Percentiles rank a stretch among this genome's conserved stretches.
Conservation (phyloP, 352 stramenopile genomes). For the Phytophthora sansomeana region DNA sequence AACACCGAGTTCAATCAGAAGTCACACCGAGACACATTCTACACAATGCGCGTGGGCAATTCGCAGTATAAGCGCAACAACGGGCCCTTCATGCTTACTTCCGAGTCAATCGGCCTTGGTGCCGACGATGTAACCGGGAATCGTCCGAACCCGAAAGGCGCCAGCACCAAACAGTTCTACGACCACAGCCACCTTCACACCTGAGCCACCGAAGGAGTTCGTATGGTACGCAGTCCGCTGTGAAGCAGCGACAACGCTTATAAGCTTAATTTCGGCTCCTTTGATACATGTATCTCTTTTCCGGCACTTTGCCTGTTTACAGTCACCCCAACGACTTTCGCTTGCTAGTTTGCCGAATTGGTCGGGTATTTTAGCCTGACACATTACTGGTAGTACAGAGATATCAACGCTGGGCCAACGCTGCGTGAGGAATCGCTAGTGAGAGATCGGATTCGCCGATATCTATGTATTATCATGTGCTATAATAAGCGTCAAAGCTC, state of each 20-base stretch:
- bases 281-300: too few relatives aligned
- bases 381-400: too few relatives aligned
- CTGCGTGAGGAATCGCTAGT: too few relatives aligned
- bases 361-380: too few relatives aligned
- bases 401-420: too few relatives aligned
- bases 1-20: slow-evolving; percentile 88
- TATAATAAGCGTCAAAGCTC: too few relatives aligned
- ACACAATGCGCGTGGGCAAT: slow-evolving; percentile 81
- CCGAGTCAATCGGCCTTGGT: slow-evolving; percentile 68
- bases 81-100: slow-evolving; percentile 82
- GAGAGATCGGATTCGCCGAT: too few relatives aligned
- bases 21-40: slow-evolving; percentile 84
- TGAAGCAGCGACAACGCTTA: neutral
- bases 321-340: too few relatives aligned
- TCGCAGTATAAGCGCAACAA: slow-evolving; percentile 85
- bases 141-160: slow-evolving; percentile 69
- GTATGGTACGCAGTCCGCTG: neutral
- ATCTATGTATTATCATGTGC: too few relatives aligned
- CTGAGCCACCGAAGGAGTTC: slow-evolving; percentile 9
- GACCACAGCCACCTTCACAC: slow-evolving; percentile 81
- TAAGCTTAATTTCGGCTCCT: too few relatives aligned
- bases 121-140: slow-evolving; percentile 72
- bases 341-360: too few relatives aligned
- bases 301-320: too few relatives aligned
- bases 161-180: slow-evolving; percentile 87